Percentiles rank a stretch among this genome's conserved stretches.
Conservation (phyloP, 305 asterid genomes). For the Solanum hybrid region DNA sequence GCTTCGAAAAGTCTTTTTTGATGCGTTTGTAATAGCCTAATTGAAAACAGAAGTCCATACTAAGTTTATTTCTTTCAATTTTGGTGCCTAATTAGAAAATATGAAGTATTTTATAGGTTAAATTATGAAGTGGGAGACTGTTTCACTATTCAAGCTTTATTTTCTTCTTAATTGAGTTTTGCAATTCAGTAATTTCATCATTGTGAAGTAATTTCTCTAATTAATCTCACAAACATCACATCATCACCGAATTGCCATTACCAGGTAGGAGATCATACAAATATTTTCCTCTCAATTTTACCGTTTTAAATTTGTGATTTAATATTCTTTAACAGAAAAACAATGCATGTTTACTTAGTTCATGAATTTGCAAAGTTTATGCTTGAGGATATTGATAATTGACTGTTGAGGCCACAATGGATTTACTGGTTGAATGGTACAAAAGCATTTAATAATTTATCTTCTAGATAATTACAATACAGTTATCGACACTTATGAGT, state of each 20-base stretch:
- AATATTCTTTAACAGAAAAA: not conserved
- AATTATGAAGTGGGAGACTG: not conserved
- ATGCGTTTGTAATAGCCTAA: no score
- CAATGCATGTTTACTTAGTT: not conserved
- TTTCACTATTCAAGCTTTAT: not conserved
- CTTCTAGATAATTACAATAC: no score
- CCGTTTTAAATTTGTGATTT: not conserved
- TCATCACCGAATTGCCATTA: no score
- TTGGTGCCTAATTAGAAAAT: not conserved
- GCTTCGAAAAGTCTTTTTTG: no score
- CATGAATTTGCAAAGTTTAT: not conserved
- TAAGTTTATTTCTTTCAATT: not conserved
- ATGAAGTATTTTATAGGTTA: not conserved
- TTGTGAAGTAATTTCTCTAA: not conserved
- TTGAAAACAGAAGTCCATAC: not conserved
- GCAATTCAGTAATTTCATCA: not conserved
- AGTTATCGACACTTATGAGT: no score
- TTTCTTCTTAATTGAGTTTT: not conserved
- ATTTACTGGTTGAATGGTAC: no score
- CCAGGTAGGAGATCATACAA: not conserved
- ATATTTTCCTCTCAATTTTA: no score
- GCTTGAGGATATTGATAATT: not conserved
- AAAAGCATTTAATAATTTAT: no score
- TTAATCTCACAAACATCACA: not conserved
- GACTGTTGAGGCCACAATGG: not conserved